Evolutionary conservation across 2,329 filamentous ascomycete species (phyloP).

Genomic region (Thelonectria olida): DNA sequence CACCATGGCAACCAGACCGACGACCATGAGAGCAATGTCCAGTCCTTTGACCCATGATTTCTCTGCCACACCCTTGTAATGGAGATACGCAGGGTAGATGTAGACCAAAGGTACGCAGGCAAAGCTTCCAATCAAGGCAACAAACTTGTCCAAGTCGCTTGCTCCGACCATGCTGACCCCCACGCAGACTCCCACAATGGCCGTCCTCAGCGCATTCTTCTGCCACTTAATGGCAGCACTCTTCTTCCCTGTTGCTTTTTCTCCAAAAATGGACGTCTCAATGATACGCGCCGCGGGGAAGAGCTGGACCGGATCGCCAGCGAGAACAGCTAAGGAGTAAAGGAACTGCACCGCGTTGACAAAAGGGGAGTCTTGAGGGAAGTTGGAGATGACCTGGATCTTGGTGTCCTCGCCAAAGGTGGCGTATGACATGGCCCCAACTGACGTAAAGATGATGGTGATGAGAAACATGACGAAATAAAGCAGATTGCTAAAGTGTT

Average conservation of each 20-base stretch:
- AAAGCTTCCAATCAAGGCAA: conserved; percentile 77
- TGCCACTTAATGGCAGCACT: conserved; percentile 75
- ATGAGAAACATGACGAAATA: conserved; percentile 77
- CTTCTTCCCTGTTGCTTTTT: conserved; percentile 71
- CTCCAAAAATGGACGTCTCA: conserved; percentile 73
- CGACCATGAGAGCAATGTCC: conserved; percentile 69
- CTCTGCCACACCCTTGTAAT: conserved; percentile 73
- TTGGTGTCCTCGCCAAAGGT: conserved; percentile 75
- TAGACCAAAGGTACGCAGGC: conserved; percentile 81
- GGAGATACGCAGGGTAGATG: conserved; percentile 77
- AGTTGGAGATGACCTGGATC: conserved; percentile 81
- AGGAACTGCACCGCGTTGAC: conserved; percentile 81
- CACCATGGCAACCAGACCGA: conserved; percentile 74
- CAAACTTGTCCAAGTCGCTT: conserved; percentile 77
- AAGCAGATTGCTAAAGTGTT: conserved; percentile 73
- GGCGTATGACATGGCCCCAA: conserved; percentile 78
- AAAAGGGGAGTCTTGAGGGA: conserved; percentile 74
- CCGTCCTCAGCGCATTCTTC: conserved; percentile 74
- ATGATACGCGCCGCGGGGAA: conserved; percentile 79
- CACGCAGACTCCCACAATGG: conserved; percentile 66
- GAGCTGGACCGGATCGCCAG: conserved; percentile 77
- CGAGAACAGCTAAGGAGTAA: conserved; percentile 78
- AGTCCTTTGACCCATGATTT: conserved; percentile 63
- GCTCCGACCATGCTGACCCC: conserved; percentile 71
- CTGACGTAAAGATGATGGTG: conserved; percentile 76